Base-by-base conservation (phyloP, 108 stramenopile species). In the Pseudonitzschia delicatissima region DNA sequence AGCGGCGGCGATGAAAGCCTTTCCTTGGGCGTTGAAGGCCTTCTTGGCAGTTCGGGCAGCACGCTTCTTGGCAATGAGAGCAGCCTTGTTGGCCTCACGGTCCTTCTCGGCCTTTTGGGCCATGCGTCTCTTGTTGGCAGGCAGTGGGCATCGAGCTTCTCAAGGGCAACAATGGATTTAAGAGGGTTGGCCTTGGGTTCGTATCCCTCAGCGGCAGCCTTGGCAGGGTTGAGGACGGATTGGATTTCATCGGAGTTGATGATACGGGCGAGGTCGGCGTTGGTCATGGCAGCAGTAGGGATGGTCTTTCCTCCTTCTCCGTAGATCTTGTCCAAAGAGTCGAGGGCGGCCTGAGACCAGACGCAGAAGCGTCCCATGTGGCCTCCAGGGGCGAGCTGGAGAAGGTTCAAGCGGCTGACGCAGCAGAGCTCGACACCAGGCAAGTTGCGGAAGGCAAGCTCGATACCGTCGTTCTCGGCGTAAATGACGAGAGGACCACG, bases 321-420 rank as follows among this genome's bases (percentile, higher is more conserved):
- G 78, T 94, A 99, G 74, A 99, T 88, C 15, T 73, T 77, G 68
- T 97, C 96, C 44, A 99, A 86, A 63, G 85, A 84, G 62, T 97
- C 97, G 61, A 99, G 91, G 62, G 99, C 99, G 39, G 87, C 84
- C 79, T 97, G 84, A 47, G 97, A 98, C 97, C 97, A 99, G 74
- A 99, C 72, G 77, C 87, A 88, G 83, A 99, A 98, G 47, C 99
- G 95, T 67, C 99, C 99, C 86, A 98, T 84, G 91, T 99, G 99
- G 57, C 99, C 99, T 57, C 99, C 99, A 49, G 99, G 98, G 28
- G 99, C 99, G 47, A 99, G 87, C 67, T 97, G 95, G 53, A 99
- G 82, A 18, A 99, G 83, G 88, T 98, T 98, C 62, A 99, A 71
- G 48, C 94, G 85, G 81, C 92, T 89, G 51, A 99, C 97, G 71